phyloP scores from a whole-genome alignment of 2,329 filamentous ascomycete species.

The Arthrinium phaeospermum region DNA sequence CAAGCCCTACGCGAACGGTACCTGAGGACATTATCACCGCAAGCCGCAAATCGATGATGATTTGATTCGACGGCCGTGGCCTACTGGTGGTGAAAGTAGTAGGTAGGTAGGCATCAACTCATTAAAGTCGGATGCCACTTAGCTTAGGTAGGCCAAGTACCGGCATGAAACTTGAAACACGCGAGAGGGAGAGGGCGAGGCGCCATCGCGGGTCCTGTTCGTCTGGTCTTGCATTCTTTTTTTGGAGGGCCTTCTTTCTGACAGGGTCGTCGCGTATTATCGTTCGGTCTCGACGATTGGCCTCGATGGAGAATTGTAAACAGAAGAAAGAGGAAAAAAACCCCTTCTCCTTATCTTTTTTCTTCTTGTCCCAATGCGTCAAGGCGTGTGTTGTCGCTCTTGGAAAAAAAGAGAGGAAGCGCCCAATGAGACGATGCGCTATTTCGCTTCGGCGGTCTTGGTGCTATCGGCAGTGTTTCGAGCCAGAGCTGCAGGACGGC shows the following conservation, averaged over 20 bases:
- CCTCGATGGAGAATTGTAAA: neutral
- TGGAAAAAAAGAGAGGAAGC: neutral
- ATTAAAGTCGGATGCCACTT: neutral
- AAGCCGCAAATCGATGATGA: neutral
- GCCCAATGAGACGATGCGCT: slow-evolving; percentile 3
- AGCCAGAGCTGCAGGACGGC: neutral
- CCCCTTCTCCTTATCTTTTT: neutral
- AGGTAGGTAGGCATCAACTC: neutral
- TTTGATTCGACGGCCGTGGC: neutral
- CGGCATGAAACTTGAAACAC: slow-evolving; percentile 12
- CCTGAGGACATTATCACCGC: neutral
- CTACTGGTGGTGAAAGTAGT: neutral
- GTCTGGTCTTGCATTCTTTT: slow-evolving; percentile 1
- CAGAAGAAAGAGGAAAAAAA: neutral
- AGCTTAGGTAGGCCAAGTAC: slow-evolving; percentile 1
- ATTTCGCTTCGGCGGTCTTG: slow-evolving; percentile 6
- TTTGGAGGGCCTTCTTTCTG: neutral
- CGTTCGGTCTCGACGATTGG: neutral
- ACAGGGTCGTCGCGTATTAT: neutral
- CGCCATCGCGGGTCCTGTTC: slow-evolving; percentile 3
- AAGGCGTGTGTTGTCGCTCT: neutral
- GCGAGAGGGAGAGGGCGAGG: neutral
- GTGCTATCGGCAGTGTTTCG: slow-evolving; percentile 18
- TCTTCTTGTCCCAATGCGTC: neutral
- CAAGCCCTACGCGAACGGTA: neutral